Evolutionary conservation across 257 asterid species (phyloP).

Genomic region (Nicotiana attenuata): DNA sequence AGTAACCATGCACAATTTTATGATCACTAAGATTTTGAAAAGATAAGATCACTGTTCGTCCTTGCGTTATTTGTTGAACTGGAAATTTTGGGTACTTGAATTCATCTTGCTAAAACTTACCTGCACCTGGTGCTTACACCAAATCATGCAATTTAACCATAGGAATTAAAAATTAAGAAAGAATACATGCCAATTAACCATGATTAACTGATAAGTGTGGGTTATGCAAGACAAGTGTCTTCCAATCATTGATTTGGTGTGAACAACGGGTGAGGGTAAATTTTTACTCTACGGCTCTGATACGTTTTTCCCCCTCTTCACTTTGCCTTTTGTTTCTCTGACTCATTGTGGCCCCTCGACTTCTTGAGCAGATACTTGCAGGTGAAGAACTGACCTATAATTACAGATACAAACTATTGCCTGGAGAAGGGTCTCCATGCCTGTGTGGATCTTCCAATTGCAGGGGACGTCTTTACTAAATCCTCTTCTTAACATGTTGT

Average conservation of each 20-base stretch:
- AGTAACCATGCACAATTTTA: not conserved
- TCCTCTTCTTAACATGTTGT: not conserved
- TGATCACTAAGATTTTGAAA: not conserved
- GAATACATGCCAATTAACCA: no score
- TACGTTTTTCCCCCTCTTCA: not conserved
- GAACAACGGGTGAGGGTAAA: no score
- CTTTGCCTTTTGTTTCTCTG: not conserved
- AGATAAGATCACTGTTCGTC: not conserved
- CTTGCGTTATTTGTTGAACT: not conserved
- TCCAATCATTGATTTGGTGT: no score
- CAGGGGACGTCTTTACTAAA: slow-evolving; percentile 74
- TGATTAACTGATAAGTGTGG: no score
- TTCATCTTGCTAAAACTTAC: not conserved
- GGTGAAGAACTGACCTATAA: slow-evolving; percentile 89
- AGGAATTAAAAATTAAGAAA: no score
- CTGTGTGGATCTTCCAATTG: slow-evolving; percentile 87
- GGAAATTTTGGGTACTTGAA: not conserved
- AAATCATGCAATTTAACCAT: no score
- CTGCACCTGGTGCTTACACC: no score
- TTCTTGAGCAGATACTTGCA: slow-evolving; percentile 59
- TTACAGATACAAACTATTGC: slow-evolving; percentile 58
- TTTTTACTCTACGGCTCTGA: not conserved
- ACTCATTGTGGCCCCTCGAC: not conserved
- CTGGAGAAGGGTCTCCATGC: slow-evolving; percentile 70
- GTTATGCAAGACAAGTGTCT: no score